Conservation (phyloP, 495 filamentous ascomycete genomes). For the Lophiostoma macrostomum region DNA sequence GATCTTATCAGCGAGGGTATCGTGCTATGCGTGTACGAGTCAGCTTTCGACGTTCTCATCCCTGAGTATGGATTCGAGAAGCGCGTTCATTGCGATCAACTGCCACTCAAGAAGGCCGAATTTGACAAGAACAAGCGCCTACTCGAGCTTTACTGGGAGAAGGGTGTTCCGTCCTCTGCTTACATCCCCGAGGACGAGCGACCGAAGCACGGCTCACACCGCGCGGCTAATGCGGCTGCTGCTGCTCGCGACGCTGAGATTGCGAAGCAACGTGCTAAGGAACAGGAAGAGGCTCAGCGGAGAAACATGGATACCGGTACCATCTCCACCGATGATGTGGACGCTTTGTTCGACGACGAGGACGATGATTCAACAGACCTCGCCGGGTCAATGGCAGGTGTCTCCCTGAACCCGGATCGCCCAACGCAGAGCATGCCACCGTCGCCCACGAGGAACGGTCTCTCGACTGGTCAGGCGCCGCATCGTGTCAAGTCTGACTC, state of each 20-base stretch:
- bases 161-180: conserved; percentile 92
- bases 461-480: conserved; percentile 62
- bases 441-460: conserved; percentile 77
- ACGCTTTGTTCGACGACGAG: conserved; percentile 91
- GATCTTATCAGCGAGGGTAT: conserved; percentile 97
- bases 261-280: conserved; percentile 71
- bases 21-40: conserved; percentile 96
- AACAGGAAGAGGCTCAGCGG: conserved; percentile 80
- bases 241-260: conserved; percentile 77
- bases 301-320: conserved; percentile 91
- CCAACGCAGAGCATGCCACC: conserved; percentile 95
- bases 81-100: conserved; percentile 96
- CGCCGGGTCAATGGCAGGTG: conserved; percentile 78
- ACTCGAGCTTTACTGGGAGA: conserved; percentile 98
- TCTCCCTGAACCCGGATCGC: conserved; percentile 68
- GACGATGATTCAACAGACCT: conserved; percentile 76
- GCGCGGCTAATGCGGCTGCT: conserved; percentile 68
- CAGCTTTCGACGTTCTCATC: conserved; percentile 96
- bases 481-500: conserved; percentile 91
- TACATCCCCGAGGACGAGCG: conserved; percentile 97
- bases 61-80: conserved; percentile 99
- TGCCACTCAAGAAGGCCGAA: conserved; percentile 97
- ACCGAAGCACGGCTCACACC: conserved; percentile 69
- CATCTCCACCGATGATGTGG: conserved; percentile 82
- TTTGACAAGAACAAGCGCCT: conserved; percentile 92